Conservation (phyloP, 495 filamentous ascomycete species). For the Daldinia vernicosa region DNA sequence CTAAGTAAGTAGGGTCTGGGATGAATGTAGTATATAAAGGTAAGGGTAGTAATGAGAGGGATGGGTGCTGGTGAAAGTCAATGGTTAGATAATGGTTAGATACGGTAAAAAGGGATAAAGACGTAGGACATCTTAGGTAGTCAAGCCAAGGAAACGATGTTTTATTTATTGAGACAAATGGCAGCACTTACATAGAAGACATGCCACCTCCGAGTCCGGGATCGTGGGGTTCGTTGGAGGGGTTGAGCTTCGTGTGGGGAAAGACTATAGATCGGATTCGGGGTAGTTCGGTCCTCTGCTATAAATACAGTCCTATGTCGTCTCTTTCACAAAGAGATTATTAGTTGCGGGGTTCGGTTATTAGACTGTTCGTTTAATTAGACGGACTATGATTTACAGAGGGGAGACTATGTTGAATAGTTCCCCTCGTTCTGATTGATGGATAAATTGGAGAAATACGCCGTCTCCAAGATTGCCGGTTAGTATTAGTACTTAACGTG, state of each 20-base stretch:
- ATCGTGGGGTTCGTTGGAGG: constrained; percentile 40
- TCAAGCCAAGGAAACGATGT: neutral
- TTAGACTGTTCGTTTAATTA: constrained; percentile 10
- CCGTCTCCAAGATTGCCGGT: constrained; percentile 11
- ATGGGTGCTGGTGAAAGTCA: neutral
- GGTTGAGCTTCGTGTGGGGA: constrained; percentile 30
- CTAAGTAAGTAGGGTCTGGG: neutral
- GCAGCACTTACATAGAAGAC: neutral
- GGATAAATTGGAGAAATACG: constrained; percentile 35
- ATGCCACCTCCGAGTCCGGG: constrained; percentile 24
- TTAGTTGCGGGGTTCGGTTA: neutral
- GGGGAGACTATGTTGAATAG: constrained; percentile 6
- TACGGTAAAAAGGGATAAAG: neutral
- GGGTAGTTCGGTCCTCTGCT: constrained; percentile 25
- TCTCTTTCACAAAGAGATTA: neutral
- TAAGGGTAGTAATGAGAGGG: neutral
- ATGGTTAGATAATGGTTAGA: no score
- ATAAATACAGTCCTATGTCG: constrained; percentile 17
- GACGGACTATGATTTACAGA: neutral
- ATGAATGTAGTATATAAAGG: neutral
- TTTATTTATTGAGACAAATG: constrained; percentile 1
- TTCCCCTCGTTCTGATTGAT: constrained; percentile 30
- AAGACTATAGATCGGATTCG: constrained; percentile 20
- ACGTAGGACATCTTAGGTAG: no score
- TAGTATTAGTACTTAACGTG: neutral